Conservation (phyloP, 345 rosid species). For the Limnanthes douglasii region DNA sequence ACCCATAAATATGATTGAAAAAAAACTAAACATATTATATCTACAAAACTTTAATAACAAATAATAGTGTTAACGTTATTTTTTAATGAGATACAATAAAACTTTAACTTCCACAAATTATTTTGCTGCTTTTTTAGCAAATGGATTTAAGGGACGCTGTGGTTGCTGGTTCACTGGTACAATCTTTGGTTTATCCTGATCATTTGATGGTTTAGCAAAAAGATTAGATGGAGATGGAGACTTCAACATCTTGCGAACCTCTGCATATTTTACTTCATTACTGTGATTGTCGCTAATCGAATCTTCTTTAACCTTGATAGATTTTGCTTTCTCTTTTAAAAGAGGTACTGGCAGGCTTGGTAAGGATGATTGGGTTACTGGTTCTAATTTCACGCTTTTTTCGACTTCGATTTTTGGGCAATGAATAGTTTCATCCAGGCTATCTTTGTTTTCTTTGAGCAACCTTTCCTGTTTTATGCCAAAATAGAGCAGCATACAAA, state of each 20-base stretch:
- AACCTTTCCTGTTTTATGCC: slow-evolving; percentile 50
- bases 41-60: too few species aligned
- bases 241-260: slow-evolving; percentile 6
- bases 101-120: slow-evolving; percentile 6
- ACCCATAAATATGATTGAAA: too few species aligned
- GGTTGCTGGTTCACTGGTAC: slow-evolving; percentile 13
- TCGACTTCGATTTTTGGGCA: slow-evolving; percentile 6
- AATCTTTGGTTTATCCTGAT: slow-evolving; percentile 10
- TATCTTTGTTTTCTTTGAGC: slow-evolving; percentile 32
- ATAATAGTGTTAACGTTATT: too few species aligned
- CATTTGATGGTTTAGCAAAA: slow-evolving; percentile 12
- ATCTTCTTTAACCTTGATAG: slow-evolving; percentile 9
- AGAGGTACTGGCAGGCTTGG: slow-evolving; percentile 29
- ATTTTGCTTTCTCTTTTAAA: slow-evolving; percentile 28
- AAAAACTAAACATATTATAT: too few species aligned
- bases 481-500: slow-evolving; percentile 2
- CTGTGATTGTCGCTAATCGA: slow-evolving; percentile 7
- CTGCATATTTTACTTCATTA: slow-evolving; percentile 7
- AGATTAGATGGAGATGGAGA: slow-evolving; percentile 10
- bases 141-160: slow-evolving; percentile 34
- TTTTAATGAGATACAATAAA: too few species aligned
- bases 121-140: slow-evolving; percentile 26
- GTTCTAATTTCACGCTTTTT: slow-evolving; percentile 13
- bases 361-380: slow-evolving; percentile 12
- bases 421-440: slow-evolving; percentile 4